Conservation (phyloP, 345 rosid genomes). For the Physaria fendleri region DNA sequence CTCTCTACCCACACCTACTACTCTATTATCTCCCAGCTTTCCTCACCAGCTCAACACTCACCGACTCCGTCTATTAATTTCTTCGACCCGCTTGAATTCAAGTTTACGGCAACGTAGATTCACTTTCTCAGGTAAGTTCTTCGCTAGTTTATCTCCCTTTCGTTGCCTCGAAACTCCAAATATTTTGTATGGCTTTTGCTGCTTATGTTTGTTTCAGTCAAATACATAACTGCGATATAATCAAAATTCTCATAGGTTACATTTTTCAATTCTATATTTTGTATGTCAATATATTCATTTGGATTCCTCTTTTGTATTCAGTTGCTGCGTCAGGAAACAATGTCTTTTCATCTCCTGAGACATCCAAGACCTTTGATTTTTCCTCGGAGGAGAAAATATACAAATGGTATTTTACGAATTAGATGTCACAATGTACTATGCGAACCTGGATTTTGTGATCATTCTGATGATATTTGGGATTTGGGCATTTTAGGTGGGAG, state of each 20-base stretch:
- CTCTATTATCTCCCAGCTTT: slow-evolving; percentile 39
- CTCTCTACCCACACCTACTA: slow-evolving; percentile 38
- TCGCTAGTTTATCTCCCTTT: neutral
- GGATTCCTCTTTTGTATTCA: slow-evolving; percentile 26
- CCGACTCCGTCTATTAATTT: slow-evolving; percentile 33
- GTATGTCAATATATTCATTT: neutral
- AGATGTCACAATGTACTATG: neutral
- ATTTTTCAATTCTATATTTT: neutral
- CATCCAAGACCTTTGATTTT: slow-evolving; percentile 81
- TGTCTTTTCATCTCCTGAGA: slow-evolving; percentile 65
- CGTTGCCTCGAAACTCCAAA: neutral
- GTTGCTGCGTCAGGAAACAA: slow-evolving; percentile 55
- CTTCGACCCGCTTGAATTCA: slow-evolving; percentile 12
- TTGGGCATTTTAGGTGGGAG: slow-evolving; percentile 70
- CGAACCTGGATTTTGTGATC: neutral
- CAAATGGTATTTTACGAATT: slow-evolving; percentile 49
- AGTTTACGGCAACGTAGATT: slow-evolving; percentile 8
- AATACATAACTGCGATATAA: neutral
- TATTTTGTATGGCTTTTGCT: neutral
- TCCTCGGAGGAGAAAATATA: slow-evolving; percentile 83
- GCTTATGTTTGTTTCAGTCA: neutral
- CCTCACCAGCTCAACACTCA: slow-evolving; percentile 61
- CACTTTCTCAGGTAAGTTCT: neutral
- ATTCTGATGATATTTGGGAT: neutral
- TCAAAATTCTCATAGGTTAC: neutral